Evolutionary conservation across 768 basidiomycete genomes (phyloP), one percentile per base, ranked within the genome.

Genomic region (Lentinula boryana): DNA sequence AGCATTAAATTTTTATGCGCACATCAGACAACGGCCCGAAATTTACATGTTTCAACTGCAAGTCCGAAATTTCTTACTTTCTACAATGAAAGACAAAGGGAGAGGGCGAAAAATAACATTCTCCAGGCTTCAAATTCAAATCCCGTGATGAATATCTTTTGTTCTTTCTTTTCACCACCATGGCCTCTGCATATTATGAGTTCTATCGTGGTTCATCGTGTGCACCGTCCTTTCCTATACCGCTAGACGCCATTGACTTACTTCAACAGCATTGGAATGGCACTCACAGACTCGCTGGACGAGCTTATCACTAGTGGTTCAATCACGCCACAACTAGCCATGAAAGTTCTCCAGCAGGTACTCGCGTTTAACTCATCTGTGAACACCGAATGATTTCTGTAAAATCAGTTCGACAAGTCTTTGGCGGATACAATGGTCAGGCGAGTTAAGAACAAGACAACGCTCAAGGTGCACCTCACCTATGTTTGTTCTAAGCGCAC

Each of bases 281-380:
- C 96, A 56, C 82, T 99, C 56, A 96, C 95, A 15, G 97, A 99
- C 78, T 95, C 96, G 65, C 85, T 99, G 67, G 97, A 99, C 76
- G 96, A 98, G 76, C 84, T 99, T 65, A 98, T 99, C 68, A 96
- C 95, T 50, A 91, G 89, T 69, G 96, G 96, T 2, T 87, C 92
- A 54, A 99, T 99, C 68, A 96, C 95, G 21, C 96, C 96, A 13
- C 96, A 98, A 76, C 74, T 98, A 66, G 97, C 96, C 15, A 93
- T 98, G 89, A 93, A 96, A 74, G 93, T 97, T n/a, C 75, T 98
- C 60, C 89, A 91, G 70, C 96, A 98, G 91, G 96, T 97, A 51
- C 15, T 35, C 27, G 4, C 16, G 32, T 33, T 32, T 51, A 18
- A 10, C 48, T 31, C 5, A 33, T 21, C 3, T 4, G 7, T n/a